Base-by-base conservation (phyloP, 192 early-diverging fungal species). In the Dissophora ornata region DNA sequence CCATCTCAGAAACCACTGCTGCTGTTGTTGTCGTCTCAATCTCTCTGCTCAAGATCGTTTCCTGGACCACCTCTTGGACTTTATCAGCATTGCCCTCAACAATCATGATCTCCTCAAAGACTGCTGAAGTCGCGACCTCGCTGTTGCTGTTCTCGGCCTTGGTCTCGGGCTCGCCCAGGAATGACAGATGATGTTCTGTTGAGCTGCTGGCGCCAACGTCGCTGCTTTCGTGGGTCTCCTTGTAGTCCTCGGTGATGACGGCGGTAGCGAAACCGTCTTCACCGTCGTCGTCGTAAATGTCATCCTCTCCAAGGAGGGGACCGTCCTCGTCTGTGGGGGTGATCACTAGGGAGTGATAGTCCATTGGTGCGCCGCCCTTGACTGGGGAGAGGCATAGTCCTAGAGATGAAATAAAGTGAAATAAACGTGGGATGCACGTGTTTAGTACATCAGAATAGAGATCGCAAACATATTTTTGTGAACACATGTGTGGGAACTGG, bases 251-350 rank as follows among this genome's bases (percentile, higher is more conserved):
- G 3, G 51, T 62, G 45, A 70, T 56, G 8, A 10, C 38, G 7
- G 28, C 62, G 7, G 34, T 22, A 10, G 13, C 15, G 33, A n/a
- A n/a, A n/a, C n/a, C n/a, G n/a, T n/a, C n/a, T n/a, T n/a, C n/a
- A n/a, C 41, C 44, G 8, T 42, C 32, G n/a, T 62, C 30, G 24
- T 11, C 2, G 25, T 52, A 30, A 24, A 38, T n/a, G 13, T 44
- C 15, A 28, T 54, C 52, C 28, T 70, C 29, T n/a, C 50, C 59
- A 25, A 56, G 53, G 45, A 62, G 0, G 25, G 69, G 69, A 44
- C 46, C 69, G 11, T 63, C 69, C 34, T 71, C 69, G 24, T 71
- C 69, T 2, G 45, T 29, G 15, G 69, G 69, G 45, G 69, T 71
- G 12, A 49, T 44, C n/a, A 71, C 60, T 18, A 71, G 50, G 18